phyloP scores from a whole-genome alignment of 2,329 filamentous ascomycete genomes.

The Diaporthe sp. region DNA sequence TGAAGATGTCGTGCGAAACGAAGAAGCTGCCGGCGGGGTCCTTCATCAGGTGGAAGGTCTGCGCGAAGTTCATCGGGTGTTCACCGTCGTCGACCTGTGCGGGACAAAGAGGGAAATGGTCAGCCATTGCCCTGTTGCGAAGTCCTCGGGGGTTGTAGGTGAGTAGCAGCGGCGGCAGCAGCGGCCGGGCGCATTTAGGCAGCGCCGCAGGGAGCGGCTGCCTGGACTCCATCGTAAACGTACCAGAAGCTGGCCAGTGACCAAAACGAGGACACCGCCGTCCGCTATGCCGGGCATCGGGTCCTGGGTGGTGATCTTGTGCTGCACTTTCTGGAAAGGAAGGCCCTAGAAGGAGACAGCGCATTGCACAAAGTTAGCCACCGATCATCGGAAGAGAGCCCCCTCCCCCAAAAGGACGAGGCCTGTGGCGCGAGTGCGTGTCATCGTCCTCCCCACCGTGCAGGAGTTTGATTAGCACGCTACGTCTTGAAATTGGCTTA shows the following conservation, averaged over 20 bases:
- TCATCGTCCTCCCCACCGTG: background rate
- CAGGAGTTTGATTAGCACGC: background rate
- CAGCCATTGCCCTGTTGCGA: background rate
- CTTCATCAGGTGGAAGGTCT: conserved; percentile 77
- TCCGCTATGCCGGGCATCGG: conserved; percentile 72
- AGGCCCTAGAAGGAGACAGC: conserved; percentile 61
- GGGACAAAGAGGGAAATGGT: conserved; percentile 43
- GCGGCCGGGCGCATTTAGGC: background rate
- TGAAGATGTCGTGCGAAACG: conserved; percentile 82
- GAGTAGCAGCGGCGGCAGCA: background rate
- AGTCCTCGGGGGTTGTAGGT: background rate
- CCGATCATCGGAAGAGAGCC: conserved; percentile 18
- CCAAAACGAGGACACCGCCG: conserved; percentile 76
- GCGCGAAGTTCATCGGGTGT: conserved; percentile 79
- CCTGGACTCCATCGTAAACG: conserved; percentile 18
- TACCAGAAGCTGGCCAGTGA: conserved; percentile 66
- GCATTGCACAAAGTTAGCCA: conserved; percentile 27
- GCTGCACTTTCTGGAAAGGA: conserved; percentile 77
- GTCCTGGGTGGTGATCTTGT: conserved; percentile 76
- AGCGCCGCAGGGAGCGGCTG: background rate
- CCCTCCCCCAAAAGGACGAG: background rate
- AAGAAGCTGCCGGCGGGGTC: conserved; percentile 73
- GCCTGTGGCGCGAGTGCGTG: background rate
- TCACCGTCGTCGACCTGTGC: conserved; percentile 78
- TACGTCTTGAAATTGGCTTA: conserved; percentile 55